Percentiles rank a stretch among this genome's conserved stretches.
Conservation (phyloP, 2,329 filamentous ascomycete genomes). For the Penicillium sp. region DNA sequence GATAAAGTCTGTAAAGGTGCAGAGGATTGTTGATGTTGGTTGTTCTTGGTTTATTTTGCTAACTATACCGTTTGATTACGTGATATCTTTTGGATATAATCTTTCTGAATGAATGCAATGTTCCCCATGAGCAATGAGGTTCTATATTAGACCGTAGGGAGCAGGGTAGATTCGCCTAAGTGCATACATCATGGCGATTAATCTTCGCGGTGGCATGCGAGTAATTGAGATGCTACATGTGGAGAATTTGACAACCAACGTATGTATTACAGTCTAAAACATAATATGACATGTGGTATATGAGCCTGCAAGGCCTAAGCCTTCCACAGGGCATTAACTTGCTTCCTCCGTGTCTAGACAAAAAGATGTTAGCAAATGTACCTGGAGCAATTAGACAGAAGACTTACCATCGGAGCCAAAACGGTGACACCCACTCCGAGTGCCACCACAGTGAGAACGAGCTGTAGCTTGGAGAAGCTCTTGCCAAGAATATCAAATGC, state of each 20-base stretch:
- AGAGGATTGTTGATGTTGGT: not conserved
- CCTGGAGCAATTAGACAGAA: not conserved
- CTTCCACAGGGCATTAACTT: conserved; percentile 26
- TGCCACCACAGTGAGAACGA: conserved; percentile 79
- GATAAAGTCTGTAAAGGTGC: not conserved
- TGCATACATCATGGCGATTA: too few relatives aligned
- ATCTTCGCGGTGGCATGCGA: not conserved
- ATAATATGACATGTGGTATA: not conserved
- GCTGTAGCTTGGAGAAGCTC: conserved; percentile 85
- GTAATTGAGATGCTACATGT: not conserved
- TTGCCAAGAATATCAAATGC: conserved; percentile 91
- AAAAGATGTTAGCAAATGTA: conserved; percentile 9
- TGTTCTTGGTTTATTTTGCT: not conserved
- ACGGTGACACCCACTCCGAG: conserved; percentile 72
- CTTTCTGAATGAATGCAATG: conserved; percentile 3
- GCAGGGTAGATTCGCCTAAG: not conserved
- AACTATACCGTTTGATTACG: not conserved
- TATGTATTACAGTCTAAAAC: conserved; percentile 8
- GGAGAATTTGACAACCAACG: not conserved
- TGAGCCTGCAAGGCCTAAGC: conserved; percentile 4
- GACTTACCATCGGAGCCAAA: conserved; percentile 78
- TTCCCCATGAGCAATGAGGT: not conserved
- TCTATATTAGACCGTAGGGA: too few relatives aligned
- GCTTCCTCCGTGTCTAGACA: conserved; percentile 21
- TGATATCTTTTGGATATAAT: not conserved